Percentiles rank a stretch among this genome's conserved stretches.
These are phyloP conservation scores for Saturnispora mendoncae DNA, from an alignment of 805 yeast species.

Conservation along the genomic window DNA sequence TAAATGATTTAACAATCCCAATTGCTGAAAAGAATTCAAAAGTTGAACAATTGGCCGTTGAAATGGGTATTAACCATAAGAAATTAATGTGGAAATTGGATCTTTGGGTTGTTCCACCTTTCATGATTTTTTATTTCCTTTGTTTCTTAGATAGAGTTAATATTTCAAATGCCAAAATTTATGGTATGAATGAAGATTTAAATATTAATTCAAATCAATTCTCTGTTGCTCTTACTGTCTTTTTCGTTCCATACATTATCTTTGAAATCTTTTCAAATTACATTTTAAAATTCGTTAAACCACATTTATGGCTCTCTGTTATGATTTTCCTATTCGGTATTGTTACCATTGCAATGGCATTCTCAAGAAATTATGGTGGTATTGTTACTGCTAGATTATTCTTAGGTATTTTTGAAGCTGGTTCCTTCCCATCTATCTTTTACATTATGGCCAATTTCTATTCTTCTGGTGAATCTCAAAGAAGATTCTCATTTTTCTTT, in stretches of 20 bases:
- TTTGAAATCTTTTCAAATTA: conserved; percentile 62
- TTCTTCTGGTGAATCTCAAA: conserved; percentile 55
- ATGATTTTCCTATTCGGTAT: conserved; percentile 59
- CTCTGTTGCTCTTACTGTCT: conserved; percentile 57
- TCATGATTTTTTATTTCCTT: conserved; percentile 62
- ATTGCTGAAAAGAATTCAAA: conserved; percentile 20
- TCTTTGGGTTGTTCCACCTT: conserved; percentile 64
- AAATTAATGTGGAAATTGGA: conserved; percentile 59
- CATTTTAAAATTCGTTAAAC: conserved; percentile 46
- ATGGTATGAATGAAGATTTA: conserved; percentile 53
- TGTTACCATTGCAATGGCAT: conserved; percentile 59
- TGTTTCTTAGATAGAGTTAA: conserved; percentile 78
- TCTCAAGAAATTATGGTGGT: conserved; percentile 48
- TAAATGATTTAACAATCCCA: conserved; percentile 15
- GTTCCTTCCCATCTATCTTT: conserved; percentile 69
- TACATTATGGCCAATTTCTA: conserved; percentile 62
- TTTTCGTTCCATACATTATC: conserved; percentile 60
- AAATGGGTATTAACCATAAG: conserved; percentile 43
- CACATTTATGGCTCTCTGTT: conserved; percentile 53
- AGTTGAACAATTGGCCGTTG: conserved; percentile 33
- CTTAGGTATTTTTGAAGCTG: conserved; percentile 60
- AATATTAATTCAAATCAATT: conserved; percentile 48
- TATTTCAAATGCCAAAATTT: conserved; percentile 70
- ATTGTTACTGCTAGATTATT: conserved; percentile 55
- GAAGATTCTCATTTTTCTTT: conserved; percentile 61